phyloP scores from a whole-genome alignment of 179 eudicot species.

The Vitellaria paradoxa region DNA sequence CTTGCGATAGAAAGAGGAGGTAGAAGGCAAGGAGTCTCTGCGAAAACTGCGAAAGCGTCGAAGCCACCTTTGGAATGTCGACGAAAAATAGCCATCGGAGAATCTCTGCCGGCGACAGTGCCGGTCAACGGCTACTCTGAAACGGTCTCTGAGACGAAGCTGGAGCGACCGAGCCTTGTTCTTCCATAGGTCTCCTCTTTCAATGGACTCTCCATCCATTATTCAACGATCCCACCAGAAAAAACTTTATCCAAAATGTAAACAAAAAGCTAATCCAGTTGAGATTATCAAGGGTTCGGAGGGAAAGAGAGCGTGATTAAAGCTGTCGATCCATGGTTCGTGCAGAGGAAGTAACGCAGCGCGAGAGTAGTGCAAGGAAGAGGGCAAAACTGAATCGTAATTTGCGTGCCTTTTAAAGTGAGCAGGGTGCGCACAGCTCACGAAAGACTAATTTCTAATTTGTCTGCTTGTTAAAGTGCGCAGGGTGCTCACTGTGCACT shows the following conservation, averaged over 20 bases:
- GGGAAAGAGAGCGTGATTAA: background rate
- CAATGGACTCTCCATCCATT: conserved; percentile 30
- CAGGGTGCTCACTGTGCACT: background rate
- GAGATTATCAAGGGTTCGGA: background rate
- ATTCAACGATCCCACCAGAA: background rate
- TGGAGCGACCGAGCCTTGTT: conserved; percentile 54
- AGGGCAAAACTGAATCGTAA: background rate
- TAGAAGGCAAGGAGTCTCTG: conserved; percentile 42
- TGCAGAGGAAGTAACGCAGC: background rate
- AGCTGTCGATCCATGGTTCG: conserved; percentile 3
- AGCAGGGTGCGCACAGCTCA: background rate
- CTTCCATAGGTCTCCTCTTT: conserved; percentile 40
- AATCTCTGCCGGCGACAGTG: conserved; percentile 34
- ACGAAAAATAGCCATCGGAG: conserved; percentile 40
- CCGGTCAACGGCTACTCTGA: conserved; percentile 80
- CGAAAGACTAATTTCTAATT: background rate
- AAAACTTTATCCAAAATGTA: background rate
- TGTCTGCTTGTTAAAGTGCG: background rate
- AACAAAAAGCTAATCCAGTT: background rate
- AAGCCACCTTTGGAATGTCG: conserved; percentile 46
- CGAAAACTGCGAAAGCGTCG: conserved; percentile 57
- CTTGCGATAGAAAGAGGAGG: conserved; percentile 60
- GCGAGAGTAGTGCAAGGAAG: background rate
- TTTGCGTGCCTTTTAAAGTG: background rate
- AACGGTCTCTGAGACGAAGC: conserved; percentile 59